A percentile compares a stretch with the other conserved stretches of the same genome.
These are phyloP conservation scores for Saxophila tyrrhenica DNA, from an alignment of 495 filamentous ascomycete genomes.

Conservation along the genomic window DNA sequence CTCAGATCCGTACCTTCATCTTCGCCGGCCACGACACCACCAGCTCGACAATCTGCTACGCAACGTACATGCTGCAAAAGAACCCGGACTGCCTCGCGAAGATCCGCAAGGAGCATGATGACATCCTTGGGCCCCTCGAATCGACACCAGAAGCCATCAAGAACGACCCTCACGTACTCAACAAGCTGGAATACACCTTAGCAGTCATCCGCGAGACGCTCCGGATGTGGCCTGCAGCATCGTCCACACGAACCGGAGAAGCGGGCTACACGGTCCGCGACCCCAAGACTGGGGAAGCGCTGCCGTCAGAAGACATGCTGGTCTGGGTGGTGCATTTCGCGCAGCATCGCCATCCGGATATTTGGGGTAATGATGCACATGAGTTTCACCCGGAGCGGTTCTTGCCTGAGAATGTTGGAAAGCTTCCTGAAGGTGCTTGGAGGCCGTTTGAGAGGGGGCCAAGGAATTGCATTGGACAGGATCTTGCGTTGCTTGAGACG, in stretches of 20 bases:
- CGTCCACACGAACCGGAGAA: slow-evolving; percentile 8
- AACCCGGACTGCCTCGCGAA: slow-evolving; percentile 18
- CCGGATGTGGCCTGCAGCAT: slow-evolving; percentile 28
- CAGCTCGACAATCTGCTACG: slow-evolving; percentile 24
- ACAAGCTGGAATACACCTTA: slow-evolving; percentile 32
- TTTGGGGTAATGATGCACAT: slow-evolving; percentile 24
- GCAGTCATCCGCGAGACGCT: slow-evolving; percentile 39
- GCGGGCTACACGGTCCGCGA: slow-evolving; percentile 7
- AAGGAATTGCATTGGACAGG: slow-evolving; percentile 15
- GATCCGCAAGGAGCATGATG: slow-evolving; percentile 29
- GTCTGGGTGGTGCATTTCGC: slow-evolving; percentile 28
- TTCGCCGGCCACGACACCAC: slow-evolving; percentile 37
- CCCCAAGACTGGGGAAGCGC: slow-evolving; percentile 9
- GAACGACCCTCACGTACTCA: slow-evolving; percentile 26
- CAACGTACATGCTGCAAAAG: slow-evolving; percentile 24
- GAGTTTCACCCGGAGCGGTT: slow-evolving; percentile 8
- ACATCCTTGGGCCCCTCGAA: slow-evolving; percentile 24
- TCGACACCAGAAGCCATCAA: slow-evolving; percentile 18
- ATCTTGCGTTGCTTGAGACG: slow-evolving; percentile 12
- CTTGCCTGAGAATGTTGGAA: slow-evolving; percentile 4
- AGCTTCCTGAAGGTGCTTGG: slow-evolving; percentile 2
- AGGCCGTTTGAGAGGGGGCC: slow-evolving; percentile 11
- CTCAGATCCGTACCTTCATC: slow-evolving; percentile 32
- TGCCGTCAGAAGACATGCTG: slow-evolving; percentile 22
- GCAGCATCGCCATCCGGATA: slow-evolving; percentile 26